Percentiles rank a stretch among this genome's conserved stretches.
Conservation (phyloP, 768 basidiomycete species). For the Gymnopilus junonius region DNA sequence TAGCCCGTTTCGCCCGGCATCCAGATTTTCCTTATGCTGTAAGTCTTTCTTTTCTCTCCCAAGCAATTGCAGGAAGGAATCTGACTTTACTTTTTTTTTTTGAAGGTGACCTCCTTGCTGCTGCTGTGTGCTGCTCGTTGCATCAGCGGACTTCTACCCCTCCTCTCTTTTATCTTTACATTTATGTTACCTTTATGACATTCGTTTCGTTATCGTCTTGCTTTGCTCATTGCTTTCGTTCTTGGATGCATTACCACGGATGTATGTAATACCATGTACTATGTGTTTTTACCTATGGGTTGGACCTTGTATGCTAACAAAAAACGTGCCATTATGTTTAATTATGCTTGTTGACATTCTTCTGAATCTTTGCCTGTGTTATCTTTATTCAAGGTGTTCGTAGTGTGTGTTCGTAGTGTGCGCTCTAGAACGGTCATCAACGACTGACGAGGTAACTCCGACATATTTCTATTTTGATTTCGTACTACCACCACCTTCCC, state of each 20-base stretch:
- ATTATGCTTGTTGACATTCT: not conserved
- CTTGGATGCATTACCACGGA: not conserved
- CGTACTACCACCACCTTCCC: slow-evolving; percentile 7
- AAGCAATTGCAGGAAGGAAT: too few species aligned
- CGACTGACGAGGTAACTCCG: slow-evolving; percentile 7
- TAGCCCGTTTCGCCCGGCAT: not conserved
- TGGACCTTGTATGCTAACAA: not conserved
- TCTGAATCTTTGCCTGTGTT: not conserved
- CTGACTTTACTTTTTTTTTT: not conserved
- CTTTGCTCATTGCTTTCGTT: not conserved
- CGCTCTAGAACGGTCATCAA: not conserved
- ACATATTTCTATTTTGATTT: slow-evolving; percentile 8
- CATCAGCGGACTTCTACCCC: not conserved
- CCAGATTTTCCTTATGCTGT: not conserved
- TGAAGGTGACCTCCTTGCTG: not conserved
- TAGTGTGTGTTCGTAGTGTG: not conserved
- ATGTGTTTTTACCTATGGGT: not conserved
- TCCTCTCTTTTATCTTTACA: not conserved
- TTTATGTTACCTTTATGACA: not conserved
- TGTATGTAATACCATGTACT: slow-evolving; percentile 6
- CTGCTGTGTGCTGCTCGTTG: not conserved
- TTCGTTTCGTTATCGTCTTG: slow-evolving; percentile 9
- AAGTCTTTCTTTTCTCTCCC: not conserved
- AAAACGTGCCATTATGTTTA: not conserved
- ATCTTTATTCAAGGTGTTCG: not conserved